phyloP scores from a whole-genome alignment of 2,329 filamentous ascomycete genomes.

The Fusarium citri region DNA sequence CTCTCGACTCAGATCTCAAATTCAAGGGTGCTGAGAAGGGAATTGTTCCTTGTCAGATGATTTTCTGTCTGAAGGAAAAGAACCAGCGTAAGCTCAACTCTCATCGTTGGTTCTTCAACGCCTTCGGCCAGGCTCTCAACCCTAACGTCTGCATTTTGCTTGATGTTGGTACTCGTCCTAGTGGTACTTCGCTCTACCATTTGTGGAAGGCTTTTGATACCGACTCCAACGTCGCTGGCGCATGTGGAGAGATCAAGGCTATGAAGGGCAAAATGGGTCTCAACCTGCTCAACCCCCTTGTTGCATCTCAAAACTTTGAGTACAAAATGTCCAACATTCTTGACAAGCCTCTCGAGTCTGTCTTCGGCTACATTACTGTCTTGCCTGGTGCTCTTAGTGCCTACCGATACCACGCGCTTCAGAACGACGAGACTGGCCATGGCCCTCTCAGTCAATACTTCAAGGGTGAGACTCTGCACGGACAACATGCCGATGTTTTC shows the following conservation, averaged over 20 bases:
- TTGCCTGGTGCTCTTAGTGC: constrained; percentile 94
- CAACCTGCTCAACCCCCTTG: constrained; percentile 90
- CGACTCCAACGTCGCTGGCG: constrained; percentile 96
- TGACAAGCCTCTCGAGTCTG: constrained; percentile 95
- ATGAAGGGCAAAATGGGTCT: constrained; percentile 89
- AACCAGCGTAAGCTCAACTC: constrained; percentile 98
- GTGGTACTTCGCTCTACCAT: constrained; percentile 91
- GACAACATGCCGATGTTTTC: constrained; percentile 95
- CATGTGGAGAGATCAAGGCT: constrained; percentile 97
- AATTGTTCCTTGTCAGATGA: constrained; percentile 97
- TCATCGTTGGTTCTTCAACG: constrained; percentile 99
- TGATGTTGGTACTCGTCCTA: constrained; percentile 94
- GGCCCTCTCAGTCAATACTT: constrained; percentile 98
- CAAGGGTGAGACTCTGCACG: constrained; percentile 97
- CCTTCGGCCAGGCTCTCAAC: constrained; percentile 90
- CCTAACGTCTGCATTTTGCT: constrained; percentile 97
- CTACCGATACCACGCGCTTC: constrained; percentile 93
- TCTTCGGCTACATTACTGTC: constrained; percentile 98
- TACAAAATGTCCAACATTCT: constrained; percentile 99
- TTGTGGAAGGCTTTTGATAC: constrained; percentile 99
- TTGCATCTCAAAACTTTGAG: constrained; percentile 98
- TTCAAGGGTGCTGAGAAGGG: constrained; percentile 99
- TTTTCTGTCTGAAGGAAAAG: constrained; percentile 98
- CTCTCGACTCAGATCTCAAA: constrained; percentile 92
- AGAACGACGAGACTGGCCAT: constrained; percentile 96